Base-by-base conservation (phyloP, 2,329 filamentous ascomycete species). In the Phaeosphaeriaceae sp. region DNA sequence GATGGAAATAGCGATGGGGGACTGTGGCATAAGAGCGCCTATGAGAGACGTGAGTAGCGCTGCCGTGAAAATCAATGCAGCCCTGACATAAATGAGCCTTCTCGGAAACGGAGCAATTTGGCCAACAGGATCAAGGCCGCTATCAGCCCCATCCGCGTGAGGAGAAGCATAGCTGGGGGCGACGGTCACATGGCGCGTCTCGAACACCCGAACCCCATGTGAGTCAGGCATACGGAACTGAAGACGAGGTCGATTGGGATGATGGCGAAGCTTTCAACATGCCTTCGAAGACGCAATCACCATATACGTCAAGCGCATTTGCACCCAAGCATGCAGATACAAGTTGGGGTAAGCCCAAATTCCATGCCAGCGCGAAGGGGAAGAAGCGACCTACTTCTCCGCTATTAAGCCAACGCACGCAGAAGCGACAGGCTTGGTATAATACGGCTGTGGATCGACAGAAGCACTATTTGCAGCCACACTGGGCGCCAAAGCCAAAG, bases 201-300 rank as follows among this genome's bases (percentile, higher is more conserved):
- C 6, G 10, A 17, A 10, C 7, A 3, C 13, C 33, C 40, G 11
- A n/a, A 19, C 5, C 21, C 19, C 20, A 11, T 22, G 6, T 21
- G 17, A 42, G 44, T 20, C 44, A 41, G 3, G n/a, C 7, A 2
- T 48, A 41, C 21, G 17, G 33, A 5, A 13, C 33, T 10, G 53
- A 55, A 19, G 53, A 55, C 21, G 53, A 55, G 20, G 47, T 55
- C 36, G 36, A 49, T 21, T 55, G 53, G 53, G 53, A 50, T 31
- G 53, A 54, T 11, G 51, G 41, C 20, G 41, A 53, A n/a, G 40
- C 27, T 7, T 19, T 19, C n/a, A 20, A 41, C 33, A 17, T 41
- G 48, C 48, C 48, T 1, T n/a, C 13, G 13, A 36, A 36, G 31
- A 15, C 19, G 11, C 9, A n/a, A 33, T 4, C 48, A 13, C 6